Base-by-base conservation (phyloP, 768 basidiomycete genomes). In the Coprinopsis marcescibilis region DNA sequence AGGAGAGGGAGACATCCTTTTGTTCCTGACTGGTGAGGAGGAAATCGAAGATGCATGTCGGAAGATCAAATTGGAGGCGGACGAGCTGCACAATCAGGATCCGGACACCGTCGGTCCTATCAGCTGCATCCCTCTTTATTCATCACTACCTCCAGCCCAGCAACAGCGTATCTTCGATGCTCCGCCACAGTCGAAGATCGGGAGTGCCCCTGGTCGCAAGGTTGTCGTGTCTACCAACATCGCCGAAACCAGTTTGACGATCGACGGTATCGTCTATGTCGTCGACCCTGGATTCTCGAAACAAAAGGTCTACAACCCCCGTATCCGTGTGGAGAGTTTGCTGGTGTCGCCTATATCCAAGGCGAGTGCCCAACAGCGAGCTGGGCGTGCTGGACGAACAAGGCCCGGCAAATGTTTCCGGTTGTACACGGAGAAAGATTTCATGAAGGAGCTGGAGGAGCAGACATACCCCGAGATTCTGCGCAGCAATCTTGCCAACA, bases 261-360 rank as follows among this genome's bases (percentile, higher is more conserved):
- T 99, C 48, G 95, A 99, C 55, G 95, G 95, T 17, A 97, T 99
- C 57, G 94, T 99, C n/a, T 99, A 98, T 57, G 95, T 97, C 48
- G 93, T 97, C 37, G 95, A 97, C 59, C 91, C 94, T 0, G 94
- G 93, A 1, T 96, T 98, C 69, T 93, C 88, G 26, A 95, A 99
- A 66, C 95, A 97, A 66, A 97, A 95, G 61, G 86, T 98, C 40
- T 99, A 98, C 71, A 98, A 97, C 62, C 96, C 95, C 0, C 79
- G 95, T 24, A 96, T 97, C 50, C 83, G 95, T 38, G 95, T 98
- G 15, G 95, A 99, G 69, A 87, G 85, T 51, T 70, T 99, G 45
- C 69, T 97, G 14, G 94, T 98, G 35, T 85, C 86, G 43, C 94
- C 93, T 0, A 99, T 98, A 56, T 95, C 91, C 23, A 98, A 98